Evolutionary conservation across 1,284 basidiomycete genomes (phyloP).

Genomic region (Papiliotrema terrestris): DNA sequence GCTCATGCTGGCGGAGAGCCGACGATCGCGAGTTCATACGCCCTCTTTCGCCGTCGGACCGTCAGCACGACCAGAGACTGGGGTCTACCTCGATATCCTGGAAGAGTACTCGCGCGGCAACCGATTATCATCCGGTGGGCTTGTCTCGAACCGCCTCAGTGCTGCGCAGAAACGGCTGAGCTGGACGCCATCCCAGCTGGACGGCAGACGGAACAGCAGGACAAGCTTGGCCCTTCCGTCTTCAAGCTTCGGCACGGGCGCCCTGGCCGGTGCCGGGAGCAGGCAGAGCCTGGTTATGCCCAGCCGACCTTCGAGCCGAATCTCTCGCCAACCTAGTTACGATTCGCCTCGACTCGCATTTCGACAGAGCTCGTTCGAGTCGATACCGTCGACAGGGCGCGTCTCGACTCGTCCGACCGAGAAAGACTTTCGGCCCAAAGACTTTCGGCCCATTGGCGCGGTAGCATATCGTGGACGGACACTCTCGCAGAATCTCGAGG

Average conservation of each 20-base stretch:
- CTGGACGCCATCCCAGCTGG: constrained; percentile 28
- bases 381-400: too few species aligned
- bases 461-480: not conserved
- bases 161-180: constrained; percentile 27
- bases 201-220: constrained; percentile 10
- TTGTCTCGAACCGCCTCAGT: constrained; percentile 13
- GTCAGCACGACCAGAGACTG: constrained; percentile 20
- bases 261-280: not conserved
- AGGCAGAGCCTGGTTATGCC: not conserved
- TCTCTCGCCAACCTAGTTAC: constrained; percentile 8
- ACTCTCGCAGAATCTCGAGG: constrained; percentile 17
- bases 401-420: not conserved
- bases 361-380: not conserved
- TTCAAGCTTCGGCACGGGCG: too few species aligned
- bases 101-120: constrained; percentile 31
- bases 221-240: not conserved
- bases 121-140: constrained; percentile 12
- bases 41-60: constrained; percentile 17
- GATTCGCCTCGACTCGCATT: not conserved
- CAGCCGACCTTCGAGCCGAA: constrained; percentile 13
- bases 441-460: not conserved
- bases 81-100: constrained; percentile 34
- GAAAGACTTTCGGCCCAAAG: not conserved
- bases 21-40: constrained; percentile 15
- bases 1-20: not conserved